A percentile compares a stretch with the other conserved stretches of the same genome.
Evolutionary conservation across 345 rosid species (phyloP).

Genomic region (Streptanthus diversifolius): DNA sequence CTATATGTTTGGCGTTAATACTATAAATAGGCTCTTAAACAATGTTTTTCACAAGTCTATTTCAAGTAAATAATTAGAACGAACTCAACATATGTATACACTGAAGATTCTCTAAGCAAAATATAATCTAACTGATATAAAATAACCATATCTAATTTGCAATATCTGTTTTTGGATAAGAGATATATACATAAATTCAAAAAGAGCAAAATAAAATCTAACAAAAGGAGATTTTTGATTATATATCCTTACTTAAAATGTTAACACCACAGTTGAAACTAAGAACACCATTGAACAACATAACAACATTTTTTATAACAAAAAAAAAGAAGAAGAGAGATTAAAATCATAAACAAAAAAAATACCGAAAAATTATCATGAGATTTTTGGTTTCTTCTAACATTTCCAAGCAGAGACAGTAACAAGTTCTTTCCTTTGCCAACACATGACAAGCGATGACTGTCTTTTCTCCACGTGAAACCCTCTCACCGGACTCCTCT

Average conservation of each 20-base stretch:
- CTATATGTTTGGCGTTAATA: background rate
- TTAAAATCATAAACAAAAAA: background rate
- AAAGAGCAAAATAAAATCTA: slow-evolving; percentile 12
- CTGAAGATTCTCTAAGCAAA: background rate
- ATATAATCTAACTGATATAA: background rate
- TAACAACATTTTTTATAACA: background rate
- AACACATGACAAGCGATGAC: slow-evolving; percentile 65
- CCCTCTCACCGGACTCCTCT: slow-evolving; percentile 63
- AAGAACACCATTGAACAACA: slow-evolving; percentile 20
- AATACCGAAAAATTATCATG: background rate
- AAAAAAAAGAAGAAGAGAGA: background rate
- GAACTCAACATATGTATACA: background rate
- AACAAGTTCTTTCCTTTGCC: slow-evolving; percentile 84
- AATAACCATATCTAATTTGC: background rate
- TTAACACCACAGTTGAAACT: slow-evolving; percentile 15
- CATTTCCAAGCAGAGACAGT: slow-evolving; percentile 93
- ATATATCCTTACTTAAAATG: slow-evolving; percentile 24
- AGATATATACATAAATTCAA: background rate
- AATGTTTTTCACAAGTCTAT: background rate
- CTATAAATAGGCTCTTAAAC: background rate
- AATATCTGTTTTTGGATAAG: background rate
- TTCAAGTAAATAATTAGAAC: background rate
- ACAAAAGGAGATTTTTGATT: slow-evolving; percentile 27
- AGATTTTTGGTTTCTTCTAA: slow-evolving; percentile 31
- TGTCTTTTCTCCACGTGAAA: slow-evolving; percentile 83